These are phyloP conservation scores for Amylocarpus encephaloides DNA, from an alignment of 2,329 filamentous ascomycete genomes.

Conservation along the genomic window DNA sequence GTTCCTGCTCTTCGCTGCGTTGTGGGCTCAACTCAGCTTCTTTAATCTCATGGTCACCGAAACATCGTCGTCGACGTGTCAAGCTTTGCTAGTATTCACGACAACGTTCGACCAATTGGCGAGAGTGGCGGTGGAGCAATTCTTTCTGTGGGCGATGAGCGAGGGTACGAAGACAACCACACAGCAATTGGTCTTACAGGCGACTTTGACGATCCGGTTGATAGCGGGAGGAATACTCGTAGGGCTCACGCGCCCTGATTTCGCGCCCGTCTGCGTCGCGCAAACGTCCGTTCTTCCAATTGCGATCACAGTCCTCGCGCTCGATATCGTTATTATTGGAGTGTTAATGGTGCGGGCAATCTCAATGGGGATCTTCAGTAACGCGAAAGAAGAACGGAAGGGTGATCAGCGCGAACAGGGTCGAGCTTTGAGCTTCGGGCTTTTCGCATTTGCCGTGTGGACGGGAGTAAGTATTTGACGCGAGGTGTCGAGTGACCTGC, in stretches of 20 bases:
- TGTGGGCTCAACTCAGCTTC: conserved; percentile 31
- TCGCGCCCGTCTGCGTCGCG: conserved; percentile 29
- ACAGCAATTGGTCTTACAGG: conserved; percentile 26
- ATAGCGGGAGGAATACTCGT: conserved; percentile 28
- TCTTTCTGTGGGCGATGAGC: conserved; percentile 30
- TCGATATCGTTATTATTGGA: conserved; percentile 29
- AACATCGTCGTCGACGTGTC: conserved; percentile 22
- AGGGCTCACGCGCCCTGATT: conserved; percentile 29
- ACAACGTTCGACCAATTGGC: conserved; percentile 31
- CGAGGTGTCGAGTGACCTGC: neutral
- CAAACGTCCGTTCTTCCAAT: conserved; percentile 25
- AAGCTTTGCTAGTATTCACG: conserved; percentile 25
- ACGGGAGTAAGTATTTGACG: conserved; percentile 21
- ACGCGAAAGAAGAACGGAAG: conserved; percentile 13
- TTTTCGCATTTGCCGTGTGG: conserved; percentile 28
- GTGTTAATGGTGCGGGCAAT: conserved; percentile 22
- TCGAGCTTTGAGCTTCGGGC: conserved; percentile 23
- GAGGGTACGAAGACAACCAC: conserved; percentile 25
- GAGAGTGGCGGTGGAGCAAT: conserved; percentile 29
- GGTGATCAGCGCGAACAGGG: conserved; percentile 19
- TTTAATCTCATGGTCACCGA: conserved; percentile 25
- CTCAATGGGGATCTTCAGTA: conserved; percentile 21
- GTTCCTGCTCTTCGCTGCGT: conserved; percentile 30
- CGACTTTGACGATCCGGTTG: conserved; percentile 24
- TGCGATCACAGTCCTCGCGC: conserved; percentile 26